Evolutionary conservation across 129 eudicot genomes (phyloP).

Genomic region (Solidago caesia): DNA sequence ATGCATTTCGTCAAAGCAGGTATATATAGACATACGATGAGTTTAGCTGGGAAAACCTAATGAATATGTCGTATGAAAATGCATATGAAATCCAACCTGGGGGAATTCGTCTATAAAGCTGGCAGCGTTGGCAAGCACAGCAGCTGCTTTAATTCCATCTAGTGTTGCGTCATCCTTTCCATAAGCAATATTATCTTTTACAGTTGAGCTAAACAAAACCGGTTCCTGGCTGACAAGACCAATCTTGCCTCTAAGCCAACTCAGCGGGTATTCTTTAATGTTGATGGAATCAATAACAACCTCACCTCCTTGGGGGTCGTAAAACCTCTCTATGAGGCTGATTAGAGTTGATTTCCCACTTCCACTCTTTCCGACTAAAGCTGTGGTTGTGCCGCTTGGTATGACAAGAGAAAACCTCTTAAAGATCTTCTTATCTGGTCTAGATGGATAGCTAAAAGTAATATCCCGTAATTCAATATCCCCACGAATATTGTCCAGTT

Average conservation of each 20-base stretch:
- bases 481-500: slow-evolving; percentile 48
- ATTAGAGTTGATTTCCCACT: slow-evolving; percentile 85
- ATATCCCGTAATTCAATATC: slow-evolving; percentile 69
- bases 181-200: slow-evolving; percentile 66
- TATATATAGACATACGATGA: background rate
- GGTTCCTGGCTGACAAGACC: slow-evolving; percentile 92
- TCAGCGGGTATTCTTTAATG: slow-evolving; percentile 51
- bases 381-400: slow-evolving; percentile 62
- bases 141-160: slow-evolving; percentile 61
- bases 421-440: slow-evolving; percentile 70
- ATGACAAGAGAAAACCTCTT: slow-evolving; percentile 51
- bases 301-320: slow-evolving; percentile 80
- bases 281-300: slow-evolving; percentile 64
- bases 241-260: slow-evolving; percentile 73
- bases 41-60: background rate
- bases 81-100: slow-evolving; percentile 49
- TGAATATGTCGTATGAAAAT: background rate
- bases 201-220: slow-evolving; percentile 55
- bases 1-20: background rate
- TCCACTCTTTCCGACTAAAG: slow-evolving; percentile 92
- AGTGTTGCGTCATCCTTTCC: slow-evolving; percentile 63
- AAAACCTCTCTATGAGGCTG: slow-evolving; percentile 68
- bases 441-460: slow-evolving; percentile 62
- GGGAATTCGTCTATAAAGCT: slow-evolving; percentile 67
- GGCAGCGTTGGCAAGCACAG: slow-evolving; percentile 76